Evolutionary conservation across 106 monocot genomes (phyloP).

Genomic region (Apostasia ramifera): DNA sequence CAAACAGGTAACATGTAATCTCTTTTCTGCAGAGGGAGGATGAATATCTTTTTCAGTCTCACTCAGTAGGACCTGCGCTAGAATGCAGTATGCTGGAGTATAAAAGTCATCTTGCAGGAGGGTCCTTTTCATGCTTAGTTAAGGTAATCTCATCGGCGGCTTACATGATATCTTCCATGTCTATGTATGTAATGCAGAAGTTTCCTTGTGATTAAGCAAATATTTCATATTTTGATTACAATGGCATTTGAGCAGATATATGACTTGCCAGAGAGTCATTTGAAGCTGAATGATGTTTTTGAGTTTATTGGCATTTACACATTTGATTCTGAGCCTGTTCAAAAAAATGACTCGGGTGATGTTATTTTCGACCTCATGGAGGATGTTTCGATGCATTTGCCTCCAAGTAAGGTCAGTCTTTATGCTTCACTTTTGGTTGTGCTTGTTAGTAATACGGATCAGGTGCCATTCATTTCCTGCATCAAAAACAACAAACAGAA

Average conservation of each 20-base stretch:
- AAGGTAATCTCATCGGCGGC: slow-evolving; percentile 36
- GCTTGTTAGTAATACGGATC: neutral
- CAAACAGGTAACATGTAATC: neutral
- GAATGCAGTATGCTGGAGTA: slow-evolving; percentile 8
- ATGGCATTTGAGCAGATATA: slow-evolving; percentile 52
- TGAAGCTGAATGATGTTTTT: slow-evolving; percentile 84
- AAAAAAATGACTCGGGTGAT: slow-evolving; percentile 40
- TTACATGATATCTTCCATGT: neutral
- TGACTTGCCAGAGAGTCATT: slow-evolving; percentile 64
- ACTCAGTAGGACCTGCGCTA: slow-evolving; percentile 8
- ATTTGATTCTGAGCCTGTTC: slow-evolving; percentile 70
- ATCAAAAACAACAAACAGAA: neutral
- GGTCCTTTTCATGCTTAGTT: slow-evolving; percentile 58
- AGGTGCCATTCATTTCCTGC: neutral
- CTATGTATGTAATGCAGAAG: too few species aligned
- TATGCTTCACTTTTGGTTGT: neutral
- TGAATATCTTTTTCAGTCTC: slow-evolving; percentile 14
- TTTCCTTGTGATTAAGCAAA: neutral
- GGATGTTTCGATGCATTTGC: slow-evolving; percentile 58
- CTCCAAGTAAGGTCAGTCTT: slow-evolving; percentile 74
- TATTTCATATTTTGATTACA: neutral
- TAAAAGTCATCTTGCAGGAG: slow-evolving; percentile 5
- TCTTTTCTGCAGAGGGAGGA: slow-evolving; percentile 54
- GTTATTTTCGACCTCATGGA: slow-evolving; percentile 64
- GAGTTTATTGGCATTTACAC: slow-evolving; percentile 96